Percentiles rank a stretch among this genome's conserved stretches.
phyloP scores from a whole-genome alignment of 179 eudicot species.

The Drosera spatulata region DNA sequence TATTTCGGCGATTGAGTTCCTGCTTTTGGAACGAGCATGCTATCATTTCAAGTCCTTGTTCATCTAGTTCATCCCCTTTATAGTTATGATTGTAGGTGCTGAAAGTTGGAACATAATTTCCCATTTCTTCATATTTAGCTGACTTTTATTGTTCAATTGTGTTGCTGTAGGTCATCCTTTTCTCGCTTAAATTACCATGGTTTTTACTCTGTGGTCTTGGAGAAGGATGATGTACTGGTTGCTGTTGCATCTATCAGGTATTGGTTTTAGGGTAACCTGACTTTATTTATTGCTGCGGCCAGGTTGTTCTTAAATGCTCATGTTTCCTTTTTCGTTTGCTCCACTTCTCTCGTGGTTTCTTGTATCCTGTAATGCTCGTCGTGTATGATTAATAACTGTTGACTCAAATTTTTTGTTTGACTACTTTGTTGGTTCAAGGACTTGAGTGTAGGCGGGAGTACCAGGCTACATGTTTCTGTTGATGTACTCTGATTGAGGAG shows the following conservation, averaged over 20 bases:
- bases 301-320: constrained; percentile 34
- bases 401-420: no score
- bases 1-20: no score
- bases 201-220: constrained; percentile 75
- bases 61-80: no score
- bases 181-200: constrained; percentile 77
- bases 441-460: no score
- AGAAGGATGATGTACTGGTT: constrained; percentile 73
- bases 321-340: neutral
- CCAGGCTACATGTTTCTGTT: no score
- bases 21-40: no score
- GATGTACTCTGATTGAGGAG: no score
- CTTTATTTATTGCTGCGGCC: constrained; percentile 45
- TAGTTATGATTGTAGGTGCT: no score
- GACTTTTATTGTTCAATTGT: constrained; percentile 1
- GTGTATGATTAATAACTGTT: neutral
- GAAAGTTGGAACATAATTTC: neutral
- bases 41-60: no score
- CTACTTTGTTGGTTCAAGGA: no score
- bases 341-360: neutral
- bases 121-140: constrained; percentile 2
- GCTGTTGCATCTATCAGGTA: constrained; percentile 66
- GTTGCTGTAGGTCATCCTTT: constrained; percentile 53
- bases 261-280: neutral
- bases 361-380: neutral